Evolutionary conservation across 305 asterid species (phyloP).

Genomic region (Fraxinus velutina): DNA sequence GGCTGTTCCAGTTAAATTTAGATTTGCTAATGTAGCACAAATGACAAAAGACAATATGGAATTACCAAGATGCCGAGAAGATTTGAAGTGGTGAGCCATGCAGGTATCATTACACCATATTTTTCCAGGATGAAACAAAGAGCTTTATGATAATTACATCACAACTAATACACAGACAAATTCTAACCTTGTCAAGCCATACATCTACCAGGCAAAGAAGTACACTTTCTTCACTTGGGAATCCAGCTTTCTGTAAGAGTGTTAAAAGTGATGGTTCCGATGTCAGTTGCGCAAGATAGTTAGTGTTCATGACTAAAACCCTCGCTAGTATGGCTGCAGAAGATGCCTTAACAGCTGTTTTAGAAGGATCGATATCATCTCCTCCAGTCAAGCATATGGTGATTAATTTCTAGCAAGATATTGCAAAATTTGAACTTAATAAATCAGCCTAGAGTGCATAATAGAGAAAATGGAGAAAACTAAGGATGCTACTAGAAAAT

Average conservation of each 20-base stretch:
- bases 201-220: conserved; percentile 89
- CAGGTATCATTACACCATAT: not conserved
- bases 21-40: not conserved
- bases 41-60: not conserved
- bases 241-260: conserved; percentile 67
- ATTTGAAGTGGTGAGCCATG: not conserved
- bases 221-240: conserved; percentile 69
- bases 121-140: conserved; percentile 7
- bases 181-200: conserved; percentile 90
- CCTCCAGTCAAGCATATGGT: conserved; percentile 76
- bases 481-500: not conserved
- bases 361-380: conserved; percentile 81
- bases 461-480: not conserved
- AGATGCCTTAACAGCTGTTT: conserved; percentile 73
- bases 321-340: conserved; percentile 87
- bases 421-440: conserved; percentile 18
- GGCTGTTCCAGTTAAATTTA: not conserved
- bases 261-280: conserved; percentile 63
- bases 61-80: not conserved
- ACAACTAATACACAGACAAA: conserved; percentile 9
- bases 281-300: conserved; percentile 76
- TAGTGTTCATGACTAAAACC: conserved; percentile 84
- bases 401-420: conserved; percentile 64
- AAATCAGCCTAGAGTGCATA: conserved; percentile 10
- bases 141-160: not conserved